These are phyloP conservation scores for Heliosperma pusillum DNA, from an alignment of 148 eudicot species.

Conservation along the genomic window DNA sequence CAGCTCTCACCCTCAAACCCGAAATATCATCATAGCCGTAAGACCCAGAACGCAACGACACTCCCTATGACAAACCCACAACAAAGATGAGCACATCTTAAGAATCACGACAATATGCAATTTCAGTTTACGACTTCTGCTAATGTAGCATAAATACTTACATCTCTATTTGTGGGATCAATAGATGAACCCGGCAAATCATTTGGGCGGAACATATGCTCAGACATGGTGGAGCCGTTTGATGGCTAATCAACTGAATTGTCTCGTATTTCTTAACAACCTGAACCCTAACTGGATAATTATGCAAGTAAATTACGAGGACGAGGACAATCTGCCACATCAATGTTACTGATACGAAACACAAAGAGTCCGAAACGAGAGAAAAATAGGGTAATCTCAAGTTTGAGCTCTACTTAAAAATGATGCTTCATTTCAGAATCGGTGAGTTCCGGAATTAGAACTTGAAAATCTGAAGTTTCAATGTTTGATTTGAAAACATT, in stretches of 20 bases:
- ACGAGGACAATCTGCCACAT: not conserved
- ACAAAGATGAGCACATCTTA: constrained; percentile 5
- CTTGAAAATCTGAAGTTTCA: too few relatives aligned
- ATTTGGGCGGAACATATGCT: constrained; percentile 24
- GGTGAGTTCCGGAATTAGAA: not conserved
- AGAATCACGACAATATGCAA: not conserved
- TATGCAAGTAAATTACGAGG: not conserved
- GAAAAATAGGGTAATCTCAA: not conserved
- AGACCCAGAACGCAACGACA: constrained; percentile 40
- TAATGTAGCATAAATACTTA: constrained; percentile 24
- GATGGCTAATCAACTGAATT: constrained; percentile 15
- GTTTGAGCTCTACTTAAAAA: not conserved
- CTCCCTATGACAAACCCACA: constrained; percentile 30
- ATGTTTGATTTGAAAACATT: too few relatives aligned
- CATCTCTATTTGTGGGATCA: constrained; percentile 37
- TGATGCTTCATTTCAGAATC: not conserved
- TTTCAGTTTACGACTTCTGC: not conserved
- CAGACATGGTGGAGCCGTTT: constrained; percentile 28
- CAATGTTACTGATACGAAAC: not conserved
- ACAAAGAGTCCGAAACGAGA: not conserved
- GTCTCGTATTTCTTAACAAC: constrained; percentile 9
- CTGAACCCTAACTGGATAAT: not conserved
- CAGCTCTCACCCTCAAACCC: constrained; percentile 37
- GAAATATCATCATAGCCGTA: constrained; percentile 49
- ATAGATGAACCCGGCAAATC: constrained; percentile 28